These are phyloP conservation scores for Glarea lozoyensis DNA, from an alignment of 495 filamentous ascomycete genomes.

Conservation along the genomic window DNA sequence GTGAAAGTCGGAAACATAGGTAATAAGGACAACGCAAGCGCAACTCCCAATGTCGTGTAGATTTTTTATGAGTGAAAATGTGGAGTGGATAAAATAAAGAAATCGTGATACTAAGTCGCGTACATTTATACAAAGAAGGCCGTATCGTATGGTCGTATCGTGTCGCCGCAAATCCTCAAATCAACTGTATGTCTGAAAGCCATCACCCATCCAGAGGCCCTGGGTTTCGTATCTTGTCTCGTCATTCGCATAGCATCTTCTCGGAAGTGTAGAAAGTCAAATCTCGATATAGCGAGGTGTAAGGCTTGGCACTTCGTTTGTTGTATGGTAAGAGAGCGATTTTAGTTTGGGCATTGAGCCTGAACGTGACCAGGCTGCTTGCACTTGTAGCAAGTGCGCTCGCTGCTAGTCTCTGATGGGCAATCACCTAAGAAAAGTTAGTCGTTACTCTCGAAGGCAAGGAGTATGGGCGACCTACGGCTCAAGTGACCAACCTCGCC, in stretches of 20 bases:
- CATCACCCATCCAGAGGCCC: slow-evolving; percentile 22
- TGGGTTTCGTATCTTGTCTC: slow-evolving; percentile 16
- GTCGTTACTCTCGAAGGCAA: not conserved
- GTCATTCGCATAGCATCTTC: slow-evolving; percentile 11
- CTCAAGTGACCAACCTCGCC: slow-evolving; percentile 67
- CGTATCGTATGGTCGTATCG: slow-evolving; percentile 7
- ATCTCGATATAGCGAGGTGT: slow-evolving; percentile 3
- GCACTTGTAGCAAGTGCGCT: slow-evolving; percentile 99
- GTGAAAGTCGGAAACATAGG: not conserved
- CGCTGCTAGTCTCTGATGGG: slow-evolving; percentile 75
- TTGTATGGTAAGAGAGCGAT: slow-evolving; percentile 5
- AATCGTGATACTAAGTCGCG: not conserved
- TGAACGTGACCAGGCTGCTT: slow-evolving; percentile 97
- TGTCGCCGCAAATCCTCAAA: slow-evolving; percentile 20
- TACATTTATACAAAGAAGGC: slow-evolving; percentile 17
- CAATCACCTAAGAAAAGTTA: slow-evolving; percentile 81
- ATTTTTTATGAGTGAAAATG: not conserved
- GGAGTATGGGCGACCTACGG: not conserved
- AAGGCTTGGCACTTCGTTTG: slow-evolving; percentile 9
- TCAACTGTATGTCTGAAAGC: slow-evolving; percentile 18
- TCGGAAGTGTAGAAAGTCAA: slow-evolving; percentile 13
- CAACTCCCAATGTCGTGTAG: slow-evolving; percentile 6
- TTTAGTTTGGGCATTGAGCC: slow-evolving; percentile 52
- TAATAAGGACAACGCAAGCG: slow-evolving; percentile 7
- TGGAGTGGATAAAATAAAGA: slow-evolving; percentile 3